These are phyloP conservation scores for Lentinula sp. DNA, from an alignment of 768 basidiomycete genomes.

Conservation along the genomic window DNA sequence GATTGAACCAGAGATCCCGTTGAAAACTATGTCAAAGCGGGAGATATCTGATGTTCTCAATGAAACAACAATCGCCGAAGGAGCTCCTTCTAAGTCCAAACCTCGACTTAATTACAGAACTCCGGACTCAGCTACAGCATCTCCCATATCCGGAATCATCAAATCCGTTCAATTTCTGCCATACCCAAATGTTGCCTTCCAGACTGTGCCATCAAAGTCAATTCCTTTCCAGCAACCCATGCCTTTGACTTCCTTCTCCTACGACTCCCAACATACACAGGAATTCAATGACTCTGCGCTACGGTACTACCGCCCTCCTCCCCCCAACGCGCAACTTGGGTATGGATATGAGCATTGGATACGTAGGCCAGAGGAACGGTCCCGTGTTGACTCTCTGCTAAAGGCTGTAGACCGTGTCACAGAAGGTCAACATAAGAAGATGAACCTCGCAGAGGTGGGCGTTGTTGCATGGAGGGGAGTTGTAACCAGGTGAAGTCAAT, in stretches of 20 bases:
- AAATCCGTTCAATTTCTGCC: background rate
- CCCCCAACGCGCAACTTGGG: conserved; percentile 54
- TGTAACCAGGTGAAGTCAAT: conserved; percentile 60
- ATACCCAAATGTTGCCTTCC: conserved; percentile 8
- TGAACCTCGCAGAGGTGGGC: conserved; percentile 36
- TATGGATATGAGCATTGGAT: conserved; percentile 75
- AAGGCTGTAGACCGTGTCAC: conserved; percentile 46
- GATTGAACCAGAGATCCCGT: conserved; percentile 8
- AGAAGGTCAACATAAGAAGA: conserved; percentile 15
- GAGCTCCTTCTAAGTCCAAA: conserved; percentile 15
- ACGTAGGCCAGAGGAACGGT: conserved; percentile 55
- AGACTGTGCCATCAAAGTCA: background rate
- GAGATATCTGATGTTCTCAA: conserved; percentile 5
- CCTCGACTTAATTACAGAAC: conserved; percentile 14
- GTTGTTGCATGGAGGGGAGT: conserved; percentile 77
- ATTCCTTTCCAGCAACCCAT: conserved; percentile 65
- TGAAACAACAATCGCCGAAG: background rate
- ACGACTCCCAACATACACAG: conserved; percentile 47
- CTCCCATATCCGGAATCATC: background rate
- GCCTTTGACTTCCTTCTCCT: conserved; percentile 68
- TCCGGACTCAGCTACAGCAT: background rate
- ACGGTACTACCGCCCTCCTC: conserved; percentile 68
- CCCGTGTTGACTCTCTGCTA: conserved; percentile 65
- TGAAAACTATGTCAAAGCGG: conserved; percentile 11
- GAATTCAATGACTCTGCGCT: conserved; percentile 65